phyloP scores from a whole-genome alignment of 2,329 filamentous ascomycete species.

The Juglanconis oblonga region DNA sequence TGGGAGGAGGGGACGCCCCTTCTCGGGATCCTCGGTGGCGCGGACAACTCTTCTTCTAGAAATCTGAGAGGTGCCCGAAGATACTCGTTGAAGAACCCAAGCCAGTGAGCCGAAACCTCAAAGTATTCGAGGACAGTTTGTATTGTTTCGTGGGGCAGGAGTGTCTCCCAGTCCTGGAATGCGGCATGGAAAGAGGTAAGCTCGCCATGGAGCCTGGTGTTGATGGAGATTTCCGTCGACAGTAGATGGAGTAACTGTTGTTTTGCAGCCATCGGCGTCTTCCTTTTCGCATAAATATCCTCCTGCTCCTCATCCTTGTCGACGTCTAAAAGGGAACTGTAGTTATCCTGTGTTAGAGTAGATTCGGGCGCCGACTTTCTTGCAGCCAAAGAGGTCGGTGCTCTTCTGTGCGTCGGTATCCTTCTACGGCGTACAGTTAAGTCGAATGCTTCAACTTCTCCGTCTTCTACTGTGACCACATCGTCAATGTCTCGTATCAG shows the following conservation, averaged over 20 bases:
- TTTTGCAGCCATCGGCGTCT: slow-evolving; percentile 41
- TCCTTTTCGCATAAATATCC: slow-evolving; percentile 1
- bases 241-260: slow-evolving; percentile 46
- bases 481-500: slow-evolving; percentile 33
- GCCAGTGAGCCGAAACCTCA: slow-evolving; percentile 53
- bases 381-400: no score
- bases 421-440: background rate
- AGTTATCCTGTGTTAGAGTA: slow-evolving; percentile 16
- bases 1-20: slow-evolving; percentile 61
- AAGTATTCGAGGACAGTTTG: slow-evolving; percentile 56
- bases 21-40: slow-evolving; percentile 42
- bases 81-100: slow-evolving; percentile 57
- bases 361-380: no score
- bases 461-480: slow-evolving; percentile 25
- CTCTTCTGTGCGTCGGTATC: background rate
- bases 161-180: slow-evolving; percentile 42
- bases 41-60: slow-evolving; percentile 51
- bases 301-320: slow-evolving; percentile 19
- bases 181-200: slow-evolving; percentile 43
- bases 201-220: slow-evolving; percentile 42
- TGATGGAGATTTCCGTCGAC: slow-evolving; percentile 44
- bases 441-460: slow-evolving; percentile 38
- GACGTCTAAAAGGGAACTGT: slow-evolving; percentile 19
- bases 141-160: slow-evolving; percentile 55
- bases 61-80: slow-evolving; percentile 54